phyloP scores from a whole-genome alignment of 2,329 filamentous ascomycete species.

The Xylaria multiplex region DNA sequence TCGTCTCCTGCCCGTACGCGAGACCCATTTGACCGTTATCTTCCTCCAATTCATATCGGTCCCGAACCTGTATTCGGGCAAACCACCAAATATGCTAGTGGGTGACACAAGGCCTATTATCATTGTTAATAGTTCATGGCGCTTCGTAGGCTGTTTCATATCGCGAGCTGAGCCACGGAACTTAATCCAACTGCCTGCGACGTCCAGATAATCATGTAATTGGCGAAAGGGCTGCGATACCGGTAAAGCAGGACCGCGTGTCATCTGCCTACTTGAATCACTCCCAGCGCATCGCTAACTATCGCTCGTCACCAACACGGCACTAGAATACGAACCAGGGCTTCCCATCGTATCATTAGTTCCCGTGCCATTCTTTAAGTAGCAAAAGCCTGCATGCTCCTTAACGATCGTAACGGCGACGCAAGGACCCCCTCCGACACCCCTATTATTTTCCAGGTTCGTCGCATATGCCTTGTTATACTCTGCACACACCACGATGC shows the following conservation, averaged over 20 bases:
- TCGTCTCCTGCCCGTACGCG: background rate
- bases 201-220: background rate
- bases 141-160: background rate
- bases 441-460: constrained; percentile 31
- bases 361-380: constrained; percentile 43
- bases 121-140: background rate
- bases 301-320: constrained; percentile 36
- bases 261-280: background rate
- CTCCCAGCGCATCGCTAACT: background rate
- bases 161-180: background rate
- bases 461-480: constrained; percentile 44
- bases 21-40: background rate
- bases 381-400: constrained; percentile 43
- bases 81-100: background rate
- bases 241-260: too few species aligned
- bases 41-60: background rate
- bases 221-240: background rate
- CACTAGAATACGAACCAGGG: constrained; percentile 41
- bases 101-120: background rate
- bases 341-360: constrained; percentile 43
- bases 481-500: constrained; percentile 44
- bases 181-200: background rate
- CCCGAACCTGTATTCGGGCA: background rate
- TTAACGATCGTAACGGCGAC: constrained; percentile 43
- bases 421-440: constrained; percentile 44